Base-by-base conservation (phyloP, 2,329 filamentous ascomycete genomes). In the Raffaelea albimanens region DNA sequence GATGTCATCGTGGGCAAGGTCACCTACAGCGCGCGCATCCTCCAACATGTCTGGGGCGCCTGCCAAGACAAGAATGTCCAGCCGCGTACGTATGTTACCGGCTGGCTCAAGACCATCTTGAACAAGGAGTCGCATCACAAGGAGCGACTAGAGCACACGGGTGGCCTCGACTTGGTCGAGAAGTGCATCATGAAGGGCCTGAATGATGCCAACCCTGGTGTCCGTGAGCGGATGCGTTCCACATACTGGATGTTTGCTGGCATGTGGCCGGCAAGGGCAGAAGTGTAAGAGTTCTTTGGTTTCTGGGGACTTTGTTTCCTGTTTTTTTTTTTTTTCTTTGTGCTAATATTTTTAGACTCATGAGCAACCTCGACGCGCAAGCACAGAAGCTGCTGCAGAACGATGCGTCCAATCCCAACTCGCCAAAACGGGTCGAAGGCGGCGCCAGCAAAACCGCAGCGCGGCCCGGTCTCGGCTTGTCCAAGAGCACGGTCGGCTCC, bases 1-100 rank as follows among this genome's bases (percentile, higher is more conserved):
- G 83, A 93, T 55, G 80, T 75, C 19, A 82, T 98, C 45, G 77
- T 97, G 53, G 78, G 80, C 52, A 82, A 84, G 56, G 84, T 85
- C 25, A 83, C 89, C 0, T 97, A 91, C 66, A 90, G 76, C 52
- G 70, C 74, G 50, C 83, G 89, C 23, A 74, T 96, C 52, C 76
- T 96, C 72, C 86, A 95, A 62, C 91, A 97, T 58, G 72, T 97
- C 43, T 86, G 82, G 70, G 69, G 71, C 46, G 90, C 91, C 21
- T 85, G 79, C 52, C 85, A 94, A 61, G 91, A 98, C 68, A 97
- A 96, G 70, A 97, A 96, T 59, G 83, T 90, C 2, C 85, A 93
- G 59, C 84, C 90, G 16, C 81, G 93, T 52, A 78, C 79, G 2
- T 95, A 83, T 63, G 84, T 83, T 2, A 74, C 85, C 2, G 82